These are phyloP conservation scores for Pseudozyma thailandica DNA, from an alignment of 1,284 basidiomycete species.

Conservation along the genomic window DNA sequence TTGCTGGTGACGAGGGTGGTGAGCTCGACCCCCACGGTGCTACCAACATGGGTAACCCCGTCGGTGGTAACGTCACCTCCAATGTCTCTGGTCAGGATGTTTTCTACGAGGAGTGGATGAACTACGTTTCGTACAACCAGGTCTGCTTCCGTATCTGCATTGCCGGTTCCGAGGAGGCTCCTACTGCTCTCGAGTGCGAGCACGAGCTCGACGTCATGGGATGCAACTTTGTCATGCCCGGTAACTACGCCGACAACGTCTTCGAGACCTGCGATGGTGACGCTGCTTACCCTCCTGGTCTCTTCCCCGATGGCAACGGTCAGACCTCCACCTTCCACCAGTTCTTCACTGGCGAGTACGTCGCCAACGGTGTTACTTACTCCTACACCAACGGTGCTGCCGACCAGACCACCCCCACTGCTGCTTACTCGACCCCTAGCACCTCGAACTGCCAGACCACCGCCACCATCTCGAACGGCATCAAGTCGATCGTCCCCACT, in stretches of 20 bases:
- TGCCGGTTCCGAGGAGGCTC: slow-evolving; percentile 56
- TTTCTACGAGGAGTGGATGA: slow-evolving; percentile 72
- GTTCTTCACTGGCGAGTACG: slow-evolving; percentile 59
- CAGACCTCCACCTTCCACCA: slow-evolving; percentile 64
- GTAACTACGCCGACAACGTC: slow-evolving; percentile 57
- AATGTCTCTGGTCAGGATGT: slow-evolving; percentile 71
- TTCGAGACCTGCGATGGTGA: slow-evolving; percentile 68
- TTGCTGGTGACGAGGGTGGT: slow-evolving; percentile 60
- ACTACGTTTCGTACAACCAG: slow-evolving; percentile 63
- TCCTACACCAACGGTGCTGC: slow-evolving; percentile 63
- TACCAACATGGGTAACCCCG: slow-evolving; percentile 70
- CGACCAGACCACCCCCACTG: slow-evolving; percentile 56
- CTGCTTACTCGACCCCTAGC: slow-evolving; percentile 62
- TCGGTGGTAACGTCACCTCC: slow-evolving; percentile 72
- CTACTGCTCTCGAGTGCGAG: slow-evolving; percentile 61
- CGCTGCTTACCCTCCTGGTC: slow-evolving; percentile 66
- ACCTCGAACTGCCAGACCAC: slow-evolving; percentile 57
- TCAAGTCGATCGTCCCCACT: slow-evolving; percentile 47
- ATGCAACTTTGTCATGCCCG: slow-evolving; percentile 69
- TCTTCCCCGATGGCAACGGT: slow-evolving; percentile 57
- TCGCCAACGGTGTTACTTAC: slow-evolving; percentile 38
- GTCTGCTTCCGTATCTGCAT: slow-evolving; percentile 68
- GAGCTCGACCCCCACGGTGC: slow-evolving; percentile 68
- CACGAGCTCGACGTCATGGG: slow-evolving; percentile 67
- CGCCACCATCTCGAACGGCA: slow-evolving; percentile 59